Percentiles rank a stretch among this genome's conserved stretches.
Conservation (phyloP, 305 asterid genomes). For the Solanum hybrid region DNA sequence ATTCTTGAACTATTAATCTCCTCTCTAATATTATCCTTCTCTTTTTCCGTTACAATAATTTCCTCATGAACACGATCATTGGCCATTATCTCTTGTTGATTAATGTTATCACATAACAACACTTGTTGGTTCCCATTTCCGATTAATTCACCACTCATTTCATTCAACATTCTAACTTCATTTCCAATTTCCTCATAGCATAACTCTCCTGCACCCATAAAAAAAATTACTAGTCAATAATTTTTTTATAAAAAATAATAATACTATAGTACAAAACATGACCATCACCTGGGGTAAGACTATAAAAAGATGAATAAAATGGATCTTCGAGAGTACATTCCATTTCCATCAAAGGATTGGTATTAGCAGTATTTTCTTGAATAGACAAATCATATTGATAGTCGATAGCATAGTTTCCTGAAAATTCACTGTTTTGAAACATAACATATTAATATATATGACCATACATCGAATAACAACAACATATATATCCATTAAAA, state of each 20-base stretch:
- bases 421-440: constrained; percentile 4
- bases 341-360: constrained; percentile 16
- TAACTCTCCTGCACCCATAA: constrained; percentile 15
- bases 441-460: neutral
- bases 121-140: neutral
- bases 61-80: neutral
- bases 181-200: constrained; percentile 8
- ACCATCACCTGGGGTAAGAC: constrained; percentile 27
- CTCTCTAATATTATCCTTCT: neutral
- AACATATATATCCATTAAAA: too few species aligned
- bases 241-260: too few species aligned
- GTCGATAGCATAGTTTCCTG: constrained; percentile 8
- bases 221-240: neutral
- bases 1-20: constrained; percentile 15
- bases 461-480: neutral
- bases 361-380: constrained; percentile 22
- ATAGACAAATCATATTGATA: constrained; percentile 12
- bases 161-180: constrained; percentile 16
- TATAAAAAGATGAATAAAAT: constrained; percentile 11
- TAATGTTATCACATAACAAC: neutral
- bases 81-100: neutral
- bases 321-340: constrained; percentile 22
- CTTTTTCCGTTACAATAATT: neutral
- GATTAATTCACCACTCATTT: neutral
- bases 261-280: neutral